Percentiles rank a stretch among this genome's conserved stretches.
These are phyloP conservation scores for Inosperma sp. DNA, from an alignment of 768 basidiomycete genomes.

Conservation along the genomic window DNA sequence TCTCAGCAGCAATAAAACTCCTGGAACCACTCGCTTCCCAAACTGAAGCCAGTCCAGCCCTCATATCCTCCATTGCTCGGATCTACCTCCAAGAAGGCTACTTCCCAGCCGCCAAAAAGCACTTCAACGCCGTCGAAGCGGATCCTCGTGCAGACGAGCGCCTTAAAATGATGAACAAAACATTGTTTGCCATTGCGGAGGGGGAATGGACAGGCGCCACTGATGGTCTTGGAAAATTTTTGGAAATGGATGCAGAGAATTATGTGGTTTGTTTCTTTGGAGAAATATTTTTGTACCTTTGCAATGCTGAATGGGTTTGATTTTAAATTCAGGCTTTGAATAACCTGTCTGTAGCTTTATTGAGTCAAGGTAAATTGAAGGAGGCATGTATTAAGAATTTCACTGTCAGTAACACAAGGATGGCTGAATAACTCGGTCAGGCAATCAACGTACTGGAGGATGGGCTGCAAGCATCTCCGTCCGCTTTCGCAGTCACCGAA, in stretches of 20 bases:
- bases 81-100: constrained; percentile 74
- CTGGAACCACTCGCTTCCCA: constrained; percentile 59
- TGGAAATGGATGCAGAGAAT: constrained; percentile 55
- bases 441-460: constrained; percentile 66
- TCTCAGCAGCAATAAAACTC: constrained; percentile 57
- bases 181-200: constrained; percentile 59
- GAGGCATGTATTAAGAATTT: constrained; percentile 44
- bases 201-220: constrained; percentile 65
- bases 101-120: constrained; percentile 49
- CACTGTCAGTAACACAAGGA: not conserved
- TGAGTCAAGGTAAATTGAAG: constrained; percentile 67
- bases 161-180: constrained; percentile 57
- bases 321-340: constrained; percentile 55
- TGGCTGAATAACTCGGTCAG: constrained; percentile 29
- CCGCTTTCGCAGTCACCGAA: constrained; percentile 69
- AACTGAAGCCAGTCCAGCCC: constrained; percentile 39
- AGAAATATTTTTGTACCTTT: not conserved
- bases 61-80: constrained; percentile 67
- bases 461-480: constrained; percentile 59
- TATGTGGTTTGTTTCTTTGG: constrained; percentile 43
- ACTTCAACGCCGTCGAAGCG: constrained; percentile 49
- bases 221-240: constrained; percentile 37
- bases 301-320: not conserved
- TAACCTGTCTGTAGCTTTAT: constrained; percentile 66
- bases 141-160: constrained; percentile 41